Percentiles rank a stretch among this genome's conserved stretches.
These are phyloP conservation scores for Akebia trifoliata DNA, from an alignment of 164 flowering plant genomes.

Conservation along the genomic window DNA sequence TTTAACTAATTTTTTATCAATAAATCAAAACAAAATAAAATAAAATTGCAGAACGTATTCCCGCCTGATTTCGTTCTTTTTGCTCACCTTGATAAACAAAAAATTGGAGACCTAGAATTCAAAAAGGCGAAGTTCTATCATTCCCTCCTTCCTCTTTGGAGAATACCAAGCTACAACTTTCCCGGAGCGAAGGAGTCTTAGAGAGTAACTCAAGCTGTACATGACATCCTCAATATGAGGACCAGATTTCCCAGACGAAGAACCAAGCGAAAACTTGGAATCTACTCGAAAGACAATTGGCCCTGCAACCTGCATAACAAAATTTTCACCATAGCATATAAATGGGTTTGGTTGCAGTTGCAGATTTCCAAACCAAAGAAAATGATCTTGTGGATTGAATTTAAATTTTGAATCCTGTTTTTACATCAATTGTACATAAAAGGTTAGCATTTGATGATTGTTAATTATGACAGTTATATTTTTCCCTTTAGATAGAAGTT, in stretches of 20 bases:
- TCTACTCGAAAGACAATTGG: slow-evolving; percentile 76
- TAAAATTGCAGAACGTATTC: not conserved
- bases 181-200: slow-evolving; percentile 57
- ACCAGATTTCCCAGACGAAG: slow-evolving; percentile 26
- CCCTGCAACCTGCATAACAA: slow-evolving; percentile 59
- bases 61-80: slow-evolving; percentile 1
- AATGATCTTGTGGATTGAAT: not conserved
- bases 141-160: slow-evolving; percentile 92
- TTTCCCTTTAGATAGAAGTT: too few relatives aligned
- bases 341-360: not conserved
- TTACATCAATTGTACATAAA: not conserved
- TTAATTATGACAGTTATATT: not conserved
- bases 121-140: slow-evolving; percentile 78
- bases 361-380: not conserved
- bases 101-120: slow-evolving; percentile 45
- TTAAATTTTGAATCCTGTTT: not conserved
- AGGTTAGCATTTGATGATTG: not conserved
- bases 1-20: not conserved
- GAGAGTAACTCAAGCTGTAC: slow-evolving; percentile 67
- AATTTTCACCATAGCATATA: not conserved
- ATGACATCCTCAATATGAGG: slow-evolving; percentile 60
- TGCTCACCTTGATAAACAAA: slow-evolving; percentile 4
- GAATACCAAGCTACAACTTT: slow-evolving; percentile 94
- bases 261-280: slow-evolving; percentile 45
- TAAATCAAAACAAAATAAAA: not conserved